Evolutionary conservation across 306 rosid genomes (phyloP).

Genomic region (Urtica urens): DNA sequence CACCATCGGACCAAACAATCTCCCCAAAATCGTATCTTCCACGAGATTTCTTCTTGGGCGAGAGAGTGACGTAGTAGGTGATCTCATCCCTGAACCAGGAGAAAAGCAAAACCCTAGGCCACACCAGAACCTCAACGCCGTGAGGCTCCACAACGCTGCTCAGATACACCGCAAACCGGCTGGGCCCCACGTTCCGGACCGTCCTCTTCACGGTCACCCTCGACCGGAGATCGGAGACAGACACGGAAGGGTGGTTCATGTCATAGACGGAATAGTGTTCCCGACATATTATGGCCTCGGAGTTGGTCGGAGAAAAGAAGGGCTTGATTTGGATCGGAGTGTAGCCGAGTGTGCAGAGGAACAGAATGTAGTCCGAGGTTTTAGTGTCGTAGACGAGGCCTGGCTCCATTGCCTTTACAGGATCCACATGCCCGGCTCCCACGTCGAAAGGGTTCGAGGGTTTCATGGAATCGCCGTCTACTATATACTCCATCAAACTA

Average conservation of each 20-base stretch:
- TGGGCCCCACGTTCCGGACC: slow-evolving; percentile 25
- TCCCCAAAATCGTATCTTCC: slow-evolving; percentile 40
- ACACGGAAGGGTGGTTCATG: slow-evolving; percentile 38
- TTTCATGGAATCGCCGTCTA: slow-evolving; percentile 40
- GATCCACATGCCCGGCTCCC: slow-evolving; percentile 42
- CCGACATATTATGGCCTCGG: not conserved
- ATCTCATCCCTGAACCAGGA: slow-evolving; percentile 26
- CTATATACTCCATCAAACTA: slow-evolving; percentile 19
- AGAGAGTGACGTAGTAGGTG: slow-evolving; percentile 23
- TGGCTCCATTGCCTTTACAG: slow-evolving; percentile 34
- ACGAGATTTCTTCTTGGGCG: slow-evolving; percentile 20
- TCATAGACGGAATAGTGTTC: slow-evolving; percentile 3
- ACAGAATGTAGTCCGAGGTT: slow-evolving; percentile 27
- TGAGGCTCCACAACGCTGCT: slow-evolving; percentile 19
- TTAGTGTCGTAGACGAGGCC: slow-evolving; percentile 41
- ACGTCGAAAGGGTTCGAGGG: slow-evolving; percentile 38
- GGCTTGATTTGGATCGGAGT: slow-evolving; percentile 22
- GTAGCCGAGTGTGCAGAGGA: slow-evolving; percentile 41
- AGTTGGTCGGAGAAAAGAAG: not conserved
- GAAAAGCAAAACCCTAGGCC: slow-evolving; percentile 37
- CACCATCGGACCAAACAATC: slow-evolving; percentile 40
- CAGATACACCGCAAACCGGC: slow-evolving; percentile 28
- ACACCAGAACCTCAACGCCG: slow-evolving; percentile 30
- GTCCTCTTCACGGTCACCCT: slow-evolving; percentile 29
- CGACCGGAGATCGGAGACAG: slow-evolving; percentile 30